These are phyloP conservation scores for Oenanthe sinensis DNA, from an alignment of 129 eudicot genomes.

Conservation along the genomic window DNA sequence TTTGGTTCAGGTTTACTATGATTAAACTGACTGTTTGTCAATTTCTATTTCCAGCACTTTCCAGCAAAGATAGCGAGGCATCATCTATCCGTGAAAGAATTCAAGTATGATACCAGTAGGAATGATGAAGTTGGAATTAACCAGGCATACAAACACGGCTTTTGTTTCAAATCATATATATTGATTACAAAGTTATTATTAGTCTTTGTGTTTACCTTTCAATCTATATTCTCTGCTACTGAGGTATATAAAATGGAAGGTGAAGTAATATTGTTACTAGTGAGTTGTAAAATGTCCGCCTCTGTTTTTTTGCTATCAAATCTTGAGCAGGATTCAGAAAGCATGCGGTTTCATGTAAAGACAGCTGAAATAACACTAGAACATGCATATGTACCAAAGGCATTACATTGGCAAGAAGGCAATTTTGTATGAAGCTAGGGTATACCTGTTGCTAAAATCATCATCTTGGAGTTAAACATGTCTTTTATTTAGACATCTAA, in stretches of 20 bases:
- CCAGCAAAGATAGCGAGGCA: slow-evolving; percentile 5
- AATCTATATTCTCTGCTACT: neutral
- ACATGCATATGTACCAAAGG: neutral
- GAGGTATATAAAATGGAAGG: neutral
- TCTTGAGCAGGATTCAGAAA: neutral
- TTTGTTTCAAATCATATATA: neutral
- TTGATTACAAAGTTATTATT: neutral
- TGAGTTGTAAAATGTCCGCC: neutral
- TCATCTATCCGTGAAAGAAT: slow-evolving; percentile 9
- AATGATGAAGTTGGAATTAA: neutral
- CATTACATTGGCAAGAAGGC: neutral
- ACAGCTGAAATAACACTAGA: neutral
- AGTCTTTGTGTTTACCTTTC: neutral
- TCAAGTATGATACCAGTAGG: slow-evolving; percentile 4
- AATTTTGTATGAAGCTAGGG: neutral
- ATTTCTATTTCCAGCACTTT: slow-evolving; percentile 5
- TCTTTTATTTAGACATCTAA: neutral
- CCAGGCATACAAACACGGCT: slow-evolving; percentile 5
- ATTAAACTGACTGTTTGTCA: neutral
- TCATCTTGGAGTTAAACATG: neutral
- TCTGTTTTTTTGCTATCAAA: neutral
- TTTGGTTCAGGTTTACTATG: neutral
- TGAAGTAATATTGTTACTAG: neutral
- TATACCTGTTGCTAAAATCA: neutral
- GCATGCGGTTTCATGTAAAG: neutral